Conservation (phyloP, 768 basidiomycete genomes). For the Kwoniella pini region DNA sequence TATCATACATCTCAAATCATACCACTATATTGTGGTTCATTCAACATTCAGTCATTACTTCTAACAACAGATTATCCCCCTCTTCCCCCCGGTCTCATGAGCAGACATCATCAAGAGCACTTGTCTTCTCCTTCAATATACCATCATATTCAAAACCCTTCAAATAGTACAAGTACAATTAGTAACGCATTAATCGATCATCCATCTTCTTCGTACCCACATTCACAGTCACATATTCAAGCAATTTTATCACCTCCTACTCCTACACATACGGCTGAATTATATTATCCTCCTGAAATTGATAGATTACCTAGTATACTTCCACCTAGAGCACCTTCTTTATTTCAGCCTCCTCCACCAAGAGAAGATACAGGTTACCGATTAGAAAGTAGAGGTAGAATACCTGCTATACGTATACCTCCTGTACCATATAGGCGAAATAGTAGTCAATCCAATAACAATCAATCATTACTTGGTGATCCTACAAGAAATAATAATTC, state of each 20-base stretch:
- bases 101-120: constrained; percentile 20
- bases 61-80: background rate
- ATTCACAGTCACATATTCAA: background rate
- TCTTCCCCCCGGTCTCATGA: constrained; percentile 19
- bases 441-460: background rate
- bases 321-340: constrained; percentile 9
- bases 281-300: background rate
- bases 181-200: background rate
- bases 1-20: background rate
- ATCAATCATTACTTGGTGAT: too few relatives aligned
- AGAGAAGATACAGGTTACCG: constrained; percentile 18
- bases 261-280: background rate
- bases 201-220: background rate
- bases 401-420: constrained; percentile 20
- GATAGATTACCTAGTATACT: constrained; percentile 5
- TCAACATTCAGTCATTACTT: background rate
- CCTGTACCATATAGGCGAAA: constrained; percentile 14
- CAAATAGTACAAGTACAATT: constrained; percentile 7
- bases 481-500: background rate
- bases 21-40: background rate
- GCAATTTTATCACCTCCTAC: background rate
- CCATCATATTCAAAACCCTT: constrained; percentile 13
- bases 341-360: constrained; percentile 22
- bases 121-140: constrained; percentile 17
- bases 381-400: constrained; percentile 17